Percentiles rank a stretch among this genome's conserved stretches.
These are phyloP conservation scores for Saccharomycopsis capsularis DNA, from an alignment of 805 yeast genomes.

Conservation along the genomic window DNA sequence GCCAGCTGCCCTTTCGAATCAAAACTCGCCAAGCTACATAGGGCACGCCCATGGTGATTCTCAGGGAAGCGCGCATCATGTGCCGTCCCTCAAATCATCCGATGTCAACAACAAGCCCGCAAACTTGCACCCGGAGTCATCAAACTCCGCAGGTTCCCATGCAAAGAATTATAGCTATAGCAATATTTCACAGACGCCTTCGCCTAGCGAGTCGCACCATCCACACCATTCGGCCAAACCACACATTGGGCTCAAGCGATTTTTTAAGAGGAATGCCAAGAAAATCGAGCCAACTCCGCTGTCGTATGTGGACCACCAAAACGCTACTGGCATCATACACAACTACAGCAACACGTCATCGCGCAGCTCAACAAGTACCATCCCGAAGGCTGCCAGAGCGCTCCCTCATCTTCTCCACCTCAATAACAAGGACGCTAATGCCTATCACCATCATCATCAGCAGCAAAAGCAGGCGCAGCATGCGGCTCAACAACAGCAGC, in stretches of 20 bases:
- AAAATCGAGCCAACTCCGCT: slow-evolving; percentile 5
- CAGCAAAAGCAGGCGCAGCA: background rate
- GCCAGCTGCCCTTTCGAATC: background rate
- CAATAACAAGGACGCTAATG: background rate
- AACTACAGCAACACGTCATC: background rate
- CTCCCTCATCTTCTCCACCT: slow-evolving; percentile 18
- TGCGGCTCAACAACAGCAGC: background rate
- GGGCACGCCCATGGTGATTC: background rate
- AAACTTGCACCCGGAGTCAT: background rate
- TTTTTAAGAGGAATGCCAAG: slow-evolving; percentile 40
- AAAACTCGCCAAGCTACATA: background rate
- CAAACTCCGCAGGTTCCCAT: background rate
- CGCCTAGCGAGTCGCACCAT: slow-evolving; percentile 22
- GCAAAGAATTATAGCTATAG: background rate
- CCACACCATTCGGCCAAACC: slow-evolving; percentile 9
- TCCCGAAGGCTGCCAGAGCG: slow-evolving; percentile 17
- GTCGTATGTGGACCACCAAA: background rate
- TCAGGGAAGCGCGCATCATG: background rate
- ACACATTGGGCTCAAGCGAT: slow-evolving; percentile 35
- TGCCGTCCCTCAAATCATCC: slow-evolving; percentile 18
- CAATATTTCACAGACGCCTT: slow-evolving; percentile 4
- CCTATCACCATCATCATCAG: slow-evolving; percentile 1
- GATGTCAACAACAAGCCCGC: slow-evolving; percentile 1
- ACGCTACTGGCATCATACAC: background rate
- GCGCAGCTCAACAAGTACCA: slow-evolving; percentile 3